Evolutionary conservation across 1,284 basidiomycete species (phyloP), one percentile per base, ranked within the genome.

Genomic region (Fistulina hepatica): DNA sequence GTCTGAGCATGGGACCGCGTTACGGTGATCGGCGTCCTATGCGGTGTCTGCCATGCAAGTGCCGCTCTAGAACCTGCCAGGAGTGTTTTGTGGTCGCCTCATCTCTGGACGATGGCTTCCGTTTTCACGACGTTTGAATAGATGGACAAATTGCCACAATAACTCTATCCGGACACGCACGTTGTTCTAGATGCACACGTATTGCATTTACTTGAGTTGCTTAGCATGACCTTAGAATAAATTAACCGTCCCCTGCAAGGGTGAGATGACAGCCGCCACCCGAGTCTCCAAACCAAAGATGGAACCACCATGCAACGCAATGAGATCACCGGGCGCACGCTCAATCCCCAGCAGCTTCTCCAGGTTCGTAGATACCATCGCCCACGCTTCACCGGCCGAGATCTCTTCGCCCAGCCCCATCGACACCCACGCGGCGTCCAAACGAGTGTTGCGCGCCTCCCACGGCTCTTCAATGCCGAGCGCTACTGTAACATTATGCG

Each of bases 401-500:
- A 85, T 56, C 1, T 54, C 47, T 2, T 67, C 72, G 36, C 58
- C 48, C 9, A 61, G 54, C 45, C 64, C 63, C 10, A 66, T 52
- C 11, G 59, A 55, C 9, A 31, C 28, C 28, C 80, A 83, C 13
- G 72, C 77, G 23, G 76, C 60, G 45, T 88, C 82, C 53, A 83
- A 83, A 5, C 80, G 67, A 5, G 80, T 64, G 46, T 81, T 81
- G 7, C 76, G 61, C 0, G 76, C 76, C 46, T 69, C 65, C 74
- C 79, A 86, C n/a, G 65, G 65, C 21, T 73, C 64, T 31, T 63
- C 76, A 20, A 80, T 62, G 39, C 79, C 79, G 30, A 93, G 58
- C 1, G 76, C 90, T 32, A 92, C 81, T 1, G 68, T 76, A 16
- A 93, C 80, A 25, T 79, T 79, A 36, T 80, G 70, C 3, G 61